Evolutionary conservation across 768 basidiomycete species (phyloP), one percentile per base, ranked within the genome.

Genomic region (Rubroboletus satanas): DNA sequence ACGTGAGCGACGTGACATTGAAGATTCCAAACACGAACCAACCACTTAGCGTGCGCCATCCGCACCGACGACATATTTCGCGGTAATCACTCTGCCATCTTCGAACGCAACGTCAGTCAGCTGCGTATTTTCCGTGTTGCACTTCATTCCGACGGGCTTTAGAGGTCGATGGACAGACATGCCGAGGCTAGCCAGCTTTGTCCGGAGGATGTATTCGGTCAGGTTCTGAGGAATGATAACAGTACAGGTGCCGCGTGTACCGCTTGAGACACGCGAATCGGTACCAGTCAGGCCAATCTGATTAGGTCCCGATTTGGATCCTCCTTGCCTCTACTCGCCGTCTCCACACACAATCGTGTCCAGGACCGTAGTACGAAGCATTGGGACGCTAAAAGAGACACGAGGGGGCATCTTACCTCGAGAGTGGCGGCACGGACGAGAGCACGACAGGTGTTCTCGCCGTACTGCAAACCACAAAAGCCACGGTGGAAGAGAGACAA

Each of bases 31-130:
- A 33, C 5, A 28, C 23, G 8, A 39, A 64, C 70, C 42, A 60
- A 80, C 81, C 12, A 68, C 61, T 1, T 80, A 82, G 51, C 63
- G 72, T 7, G 78, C 69, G 11, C 82, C 82, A 60, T 83, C 81
- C 4, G 81, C 79, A 32, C 78, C 81, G 33, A 83, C 61, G 2
- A 83, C 75, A 59, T 80, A 81, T 37, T 70, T 74, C 10, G 80
- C 68, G 2, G 66, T 72, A 17, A 82, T 66, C 9, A 71, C 63
- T 41, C 70, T 70, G 1, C 81, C 80, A 28, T 74, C 73, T 26
- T 82, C 79, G 53, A 83, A 82, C 0, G 61, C 51, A 7, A 80
- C 79, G 9, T 79, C 72, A 2, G 65, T 69, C 23, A 75, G 44
- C 18, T 60, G 62, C 0, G 45, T 2, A 32, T 75, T 69, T 18